Conservation (phyloP, 139 green algal species). For the Gonium pectorale region DNA sequence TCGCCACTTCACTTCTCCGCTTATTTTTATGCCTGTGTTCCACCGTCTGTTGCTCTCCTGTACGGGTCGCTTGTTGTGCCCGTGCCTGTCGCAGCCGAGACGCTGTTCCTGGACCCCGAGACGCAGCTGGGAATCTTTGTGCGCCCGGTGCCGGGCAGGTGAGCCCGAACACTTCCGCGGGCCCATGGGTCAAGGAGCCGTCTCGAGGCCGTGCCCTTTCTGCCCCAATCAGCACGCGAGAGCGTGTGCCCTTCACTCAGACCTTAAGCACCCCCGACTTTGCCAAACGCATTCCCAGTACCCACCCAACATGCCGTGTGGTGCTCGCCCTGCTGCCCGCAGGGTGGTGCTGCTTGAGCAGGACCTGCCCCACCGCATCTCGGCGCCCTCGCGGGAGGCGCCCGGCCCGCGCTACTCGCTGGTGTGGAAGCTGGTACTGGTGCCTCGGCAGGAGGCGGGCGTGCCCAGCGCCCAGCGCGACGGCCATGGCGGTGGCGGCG, state of each 20-base stretch:
- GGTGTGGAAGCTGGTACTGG: slow-evolving; percentile 70
- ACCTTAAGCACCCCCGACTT: too few species aligned
- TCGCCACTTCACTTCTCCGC: too few species aligned
- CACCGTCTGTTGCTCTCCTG: too few species aligned
- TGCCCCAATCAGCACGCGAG: too few species aligned
- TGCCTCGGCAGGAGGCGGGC: slow-evolving; percentile 6
- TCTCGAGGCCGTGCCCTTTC: too few species aligned
- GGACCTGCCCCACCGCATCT: slow-evolving; percentile 70
- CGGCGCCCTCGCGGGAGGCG: slow-evolving; percentile 47
- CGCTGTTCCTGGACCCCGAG: slow-evolving; percentile 79
- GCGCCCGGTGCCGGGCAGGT: slow-evolving; percentile 62
- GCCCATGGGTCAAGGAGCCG: too few species aligned
- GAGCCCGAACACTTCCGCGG: too few species aligned
- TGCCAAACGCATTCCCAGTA: too few species aligned
- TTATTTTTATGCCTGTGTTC: too few species aligned
- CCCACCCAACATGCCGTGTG: too few species aligned
- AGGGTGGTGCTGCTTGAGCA: slow-evolving; percentile 60
- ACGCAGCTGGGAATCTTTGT: slow-evolving; percentile 78
- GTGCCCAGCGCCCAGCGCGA: neutral
- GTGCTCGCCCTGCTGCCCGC: neutral
- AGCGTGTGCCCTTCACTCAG: too few species aligned
- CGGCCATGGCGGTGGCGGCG: neutral
- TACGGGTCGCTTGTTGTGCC: too few species aligned
- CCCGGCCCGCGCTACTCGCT: slow-evolving; percentile 63
- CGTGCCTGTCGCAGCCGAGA: slow-evolving; percentile 81